These are phyloP conservation scores for Suillus sp. DNA, from an alignment of 768 basidiomycete genomes.

Conservation along the genomic window DNA sequence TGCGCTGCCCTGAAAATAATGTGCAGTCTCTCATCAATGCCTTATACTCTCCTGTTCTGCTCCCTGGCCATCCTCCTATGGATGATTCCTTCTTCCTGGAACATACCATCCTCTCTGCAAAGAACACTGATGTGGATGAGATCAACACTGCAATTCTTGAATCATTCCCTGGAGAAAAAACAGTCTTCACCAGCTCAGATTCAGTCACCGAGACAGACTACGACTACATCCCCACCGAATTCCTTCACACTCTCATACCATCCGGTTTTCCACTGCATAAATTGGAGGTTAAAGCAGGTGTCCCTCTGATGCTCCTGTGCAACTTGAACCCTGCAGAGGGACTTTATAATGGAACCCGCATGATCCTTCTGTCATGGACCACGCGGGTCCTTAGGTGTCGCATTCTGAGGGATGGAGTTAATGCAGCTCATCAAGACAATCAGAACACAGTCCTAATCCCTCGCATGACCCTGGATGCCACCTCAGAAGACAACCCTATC, in stretches of 20 bases:
- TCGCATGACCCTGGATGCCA: constrained; percentile 26
- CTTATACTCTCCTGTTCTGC: constrained; percentile 29
- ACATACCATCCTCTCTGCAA: constrained; percentile 32
- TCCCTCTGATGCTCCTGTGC: constrained; percentile 44
- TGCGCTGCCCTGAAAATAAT: constrained; percentile 20
- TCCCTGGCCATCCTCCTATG: constrained; percentile 14
- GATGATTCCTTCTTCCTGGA: constrained; percentile 32
- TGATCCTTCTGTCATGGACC: constrained; percentile 22
- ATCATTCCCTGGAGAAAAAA: constrained; percentile 25
- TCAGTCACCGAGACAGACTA: constrained; percentile 27
- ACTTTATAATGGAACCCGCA: constrained; percentile 42
- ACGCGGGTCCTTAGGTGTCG: constrained; percentile 26
- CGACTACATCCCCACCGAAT: constrained; percentile 37
- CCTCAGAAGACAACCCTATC: constrained; percentile 23
- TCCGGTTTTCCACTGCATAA: constrained; percentile 42
- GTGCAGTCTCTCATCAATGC: constrained; percentile 3
- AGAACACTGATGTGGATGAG: constrained; percentile 34
- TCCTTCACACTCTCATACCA: constrained; percentile 38
- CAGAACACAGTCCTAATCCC: constrained; percentile 32
- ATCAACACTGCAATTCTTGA: constrained; percentile 35
- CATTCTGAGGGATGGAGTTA: constrained; percentile 28
- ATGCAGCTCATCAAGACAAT: constrained; percentile 17
- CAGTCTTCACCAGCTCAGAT: constrained; percentile 32
- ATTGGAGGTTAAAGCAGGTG: constrained; percentile 35
- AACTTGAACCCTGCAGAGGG: constrained; percentile 42